Conservation (phyloP, 2,329 filamentous ascomycete species). For the Fusarium hainanense region DNA sequence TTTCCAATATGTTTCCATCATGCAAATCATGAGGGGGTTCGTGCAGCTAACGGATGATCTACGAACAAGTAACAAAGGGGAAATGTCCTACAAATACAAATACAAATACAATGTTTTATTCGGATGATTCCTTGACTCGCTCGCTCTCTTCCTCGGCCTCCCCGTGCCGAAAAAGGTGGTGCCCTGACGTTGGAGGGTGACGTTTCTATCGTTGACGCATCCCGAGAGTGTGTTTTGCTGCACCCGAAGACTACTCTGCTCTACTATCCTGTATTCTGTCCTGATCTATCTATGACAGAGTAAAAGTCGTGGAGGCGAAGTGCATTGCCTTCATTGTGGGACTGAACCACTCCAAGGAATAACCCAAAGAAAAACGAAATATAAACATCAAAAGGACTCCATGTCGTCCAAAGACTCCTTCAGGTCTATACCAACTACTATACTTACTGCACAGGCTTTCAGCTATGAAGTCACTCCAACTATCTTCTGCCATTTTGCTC, state of each 20-base stretch:
- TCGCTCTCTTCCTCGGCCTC: conserved; percentile 22
- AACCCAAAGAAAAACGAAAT: background rate
- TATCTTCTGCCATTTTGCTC: conserved; percentile 41
- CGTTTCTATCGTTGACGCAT: conserved; percentile 34
- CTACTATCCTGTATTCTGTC: background rate
- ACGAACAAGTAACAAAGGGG: background rate
- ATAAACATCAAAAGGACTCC: background rate
- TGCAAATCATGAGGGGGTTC: conserved; percentile 9
- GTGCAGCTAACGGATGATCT: conserved; percentile 9
- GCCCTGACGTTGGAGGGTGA: conserved; percentile 33
- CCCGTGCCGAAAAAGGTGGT: conserved; percentile 32
- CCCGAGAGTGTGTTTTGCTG: conserved; percentile 14
- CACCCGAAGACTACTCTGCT: background rate
- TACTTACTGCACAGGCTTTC: background rate
- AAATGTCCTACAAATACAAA: background rate
- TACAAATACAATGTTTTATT: background rate
- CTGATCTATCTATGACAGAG: conserved; percentile 15
- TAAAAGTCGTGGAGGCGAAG: background rate
- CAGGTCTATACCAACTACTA: background rate
- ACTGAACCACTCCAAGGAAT: background rate
- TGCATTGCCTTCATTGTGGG: background rate
- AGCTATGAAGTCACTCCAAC: conserved; percentile 53
- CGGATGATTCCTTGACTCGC: conserved; percentile 9
- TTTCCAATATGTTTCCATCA: conserved; percentile 20
- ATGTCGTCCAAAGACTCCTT: background rate